Evolutionary conservation across 2,329 filamentous ascomycete species (phyloP), one percentile per base, ranked within the genome.

Genomic region (Xylaria sp.): DNA sequence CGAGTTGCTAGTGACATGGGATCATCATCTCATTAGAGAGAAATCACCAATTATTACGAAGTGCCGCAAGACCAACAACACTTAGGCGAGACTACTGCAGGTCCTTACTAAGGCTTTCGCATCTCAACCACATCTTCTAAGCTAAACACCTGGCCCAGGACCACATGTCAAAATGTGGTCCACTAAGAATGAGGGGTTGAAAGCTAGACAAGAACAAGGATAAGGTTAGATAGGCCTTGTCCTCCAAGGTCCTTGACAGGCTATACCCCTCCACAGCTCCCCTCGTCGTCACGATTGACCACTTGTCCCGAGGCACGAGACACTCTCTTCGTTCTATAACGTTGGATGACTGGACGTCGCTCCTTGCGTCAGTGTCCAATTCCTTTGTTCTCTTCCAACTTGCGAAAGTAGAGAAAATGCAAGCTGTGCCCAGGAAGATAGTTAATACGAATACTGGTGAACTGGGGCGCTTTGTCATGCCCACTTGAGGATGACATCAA

Each of bases 401-500:
- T 34, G 18, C 18, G 15, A 37, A 55, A 18, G 18, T 3, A 37
- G 13, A 12, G 18, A n/a, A 28, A 28, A 10, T 25, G 28, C 37
- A 44, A 28, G 34, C 25, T 23, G 9, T 25, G 34, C n/a, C 3
- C 12, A 8, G 23, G 25, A 28, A 52, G 28, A 28, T 28, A 28
- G 28, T 28, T 28, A 28, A 28, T 28, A 28, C 28, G 28, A 28
- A 28, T 28, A 28, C 28, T 28, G 3, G 28, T 28, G 28, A 28
- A 28, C 28, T 28, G 3, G 58, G 66, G 64, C 44, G 65, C 67
- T 69, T 69, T 70, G 64, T 72, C 66, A 70, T 60, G 34, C 7
- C 50, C 59, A 39, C 64, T 65, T 66, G 66, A 28, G 20, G 34
- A 71, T 70, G 72, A 73, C 65, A 72, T 72, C 58, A 67, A 72